phyloP scores from a whole-genome alignment of 306 rosid genomes.

The Begonia peltatifolia region DNA sequence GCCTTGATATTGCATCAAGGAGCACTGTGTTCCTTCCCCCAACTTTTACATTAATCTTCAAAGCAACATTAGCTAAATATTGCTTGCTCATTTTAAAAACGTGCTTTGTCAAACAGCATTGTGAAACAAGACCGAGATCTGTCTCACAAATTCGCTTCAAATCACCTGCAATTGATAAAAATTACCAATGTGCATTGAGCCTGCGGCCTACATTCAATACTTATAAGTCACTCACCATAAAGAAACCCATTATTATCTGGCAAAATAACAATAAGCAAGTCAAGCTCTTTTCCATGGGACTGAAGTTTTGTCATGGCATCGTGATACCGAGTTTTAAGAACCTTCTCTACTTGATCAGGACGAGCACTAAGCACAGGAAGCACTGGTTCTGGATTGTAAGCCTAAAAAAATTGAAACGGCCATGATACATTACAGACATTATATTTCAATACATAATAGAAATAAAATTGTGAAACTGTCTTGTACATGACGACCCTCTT shows the following conservation, averaged over 20 bases:
- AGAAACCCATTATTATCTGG: conserved; percentile 38
- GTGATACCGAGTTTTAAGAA: conserved; percentile 26
- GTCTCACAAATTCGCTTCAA: conserved; percentile 52
- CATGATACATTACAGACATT: neutral
- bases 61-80: conserved; percentile 46
- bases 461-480: neutral
- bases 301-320: conserved; percentile 20
- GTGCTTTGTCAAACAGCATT: conserved; percentile 43
- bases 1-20: conserved; percentile 41
- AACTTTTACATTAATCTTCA: conserved; percentile 51
- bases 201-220: neutral
- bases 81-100: conserved; percentile 44
- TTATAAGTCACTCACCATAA: conserved; percentile 19
- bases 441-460: neutral
- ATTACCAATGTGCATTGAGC: neutral
- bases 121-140: conserved; percentile 51
- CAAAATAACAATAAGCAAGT: conserved; percentile 37
- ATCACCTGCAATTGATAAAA: conserved; percentile 24
- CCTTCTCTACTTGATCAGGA: conserved; percentile 39
- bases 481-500: neutral
- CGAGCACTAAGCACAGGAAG: conserved; percentile 24
- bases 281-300: conserved; percentile 27
- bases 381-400: conserved; percentile 25
- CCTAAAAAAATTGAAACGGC: conserved; percentile 5
- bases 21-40: conserved; percentile 58